Conservation (phyloP, 2,329 filamentous ascomycete genomes). For the Xylaria sp. region DNA sequence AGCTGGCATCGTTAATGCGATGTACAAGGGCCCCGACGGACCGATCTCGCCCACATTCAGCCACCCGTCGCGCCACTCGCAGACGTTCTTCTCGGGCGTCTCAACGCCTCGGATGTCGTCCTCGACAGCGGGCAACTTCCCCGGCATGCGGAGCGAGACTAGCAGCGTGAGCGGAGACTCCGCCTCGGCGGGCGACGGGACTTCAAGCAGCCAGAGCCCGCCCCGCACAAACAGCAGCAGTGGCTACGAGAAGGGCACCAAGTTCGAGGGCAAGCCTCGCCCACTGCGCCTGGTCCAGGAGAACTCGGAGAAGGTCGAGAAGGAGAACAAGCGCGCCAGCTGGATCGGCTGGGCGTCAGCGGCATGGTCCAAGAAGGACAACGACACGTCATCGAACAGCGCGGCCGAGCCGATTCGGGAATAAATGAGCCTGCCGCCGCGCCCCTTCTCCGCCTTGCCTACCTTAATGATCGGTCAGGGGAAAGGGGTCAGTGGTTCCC, state of each 20-base stretch:
- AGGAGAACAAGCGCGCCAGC: slow-evolving; percentile 61
- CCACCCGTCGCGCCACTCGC: slow-evolving; percentile 58
- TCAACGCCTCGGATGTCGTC: slow-evolving; percentile 26
- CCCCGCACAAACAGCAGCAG: slow-evolving; percentile 46
- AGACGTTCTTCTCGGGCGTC: slow-evolving; percentile 61
- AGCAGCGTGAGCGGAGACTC: slow-evolving; percentile 71
- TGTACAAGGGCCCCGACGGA: slow-evolving; percentile 77
- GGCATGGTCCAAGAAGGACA: slow-evolving; percentile 53
- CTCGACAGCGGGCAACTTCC: slow-evolving; percentile 61
- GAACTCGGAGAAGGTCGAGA: slow-evolving; percentile 56
- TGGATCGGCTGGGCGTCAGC: slow-evolving; percentile 63
- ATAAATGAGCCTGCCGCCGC: neutral
- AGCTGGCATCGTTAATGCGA: slow-evolving; percentile 80
- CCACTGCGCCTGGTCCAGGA: slow-evolving; percentile 88
- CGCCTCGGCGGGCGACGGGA: slow-evolving; percentile 57
- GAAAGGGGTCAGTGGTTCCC: neutral
- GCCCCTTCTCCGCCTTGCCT: neutral
- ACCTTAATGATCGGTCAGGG: neutral
- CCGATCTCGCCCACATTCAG: slow-evolving; percentile 62
- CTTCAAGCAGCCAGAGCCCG: slow-evolving; percentile 54
- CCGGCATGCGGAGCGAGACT: slow-evolving; percentile 68
- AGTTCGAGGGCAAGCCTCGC: slow-evolving; percentile 72
- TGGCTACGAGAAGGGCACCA: slow-evolving; percentile 58
- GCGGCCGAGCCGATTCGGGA: slow-evolving; percentile 1
- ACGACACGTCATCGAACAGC: slow-evolving; percentile 30